Percentiles rank a stretch among this genome's conserved stretches.
phyloP scores from a whole-genome alignment of 768 basidiomycete genomes.

The Boletus speciosus region DNA sequence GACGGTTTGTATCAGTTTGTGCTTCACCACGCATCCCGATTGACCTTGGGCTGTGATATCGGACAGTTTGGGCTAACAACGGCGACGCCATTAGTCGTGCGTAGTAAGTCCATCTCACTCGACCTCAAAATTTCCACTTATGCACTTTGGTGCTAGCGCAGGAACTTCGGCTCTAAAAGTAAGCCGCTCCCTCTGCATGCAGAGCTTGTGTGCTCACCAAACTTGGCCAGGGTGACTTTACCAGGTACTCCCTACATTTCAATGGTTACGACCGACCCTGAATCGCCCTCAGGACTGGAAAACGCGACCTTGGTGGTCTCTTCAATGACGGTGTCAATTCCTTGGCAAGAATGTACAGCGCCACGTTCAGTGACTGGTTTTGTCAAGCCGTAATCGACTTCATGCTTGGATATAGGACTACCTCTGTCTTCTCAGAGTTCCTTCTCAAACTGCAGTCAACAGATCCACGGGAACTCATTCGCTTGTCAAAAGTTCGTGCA shows the following conservation, averaged over 20 bases:
- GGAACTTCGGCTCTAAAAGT: constrained; percentile 97
- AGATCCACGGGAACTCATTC: constrained; percentile 88
- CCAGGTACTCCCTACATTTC: constrained; percentile 47
- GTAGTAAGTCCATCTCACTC: constrained; percentile 51
- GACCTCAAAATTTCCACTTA: background rate
- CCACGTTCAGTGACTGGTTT: constrained; percentile 95
- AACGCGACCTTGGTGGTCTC: constrained; percentile 86
- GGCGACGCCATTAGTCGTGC: constrained; percentile 91
- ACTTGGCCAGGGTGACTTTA: constrained; percentile 71
- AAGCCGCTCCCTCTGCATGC: constrained; percentile 18
- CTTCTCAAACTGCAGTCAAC: constrained; percentile 81
- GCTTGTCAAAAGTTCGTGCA: constrained; percentile 82
- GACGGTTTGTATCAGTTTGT: constrained; percentile 47
- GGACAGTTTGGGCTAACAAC: constrained; percentile 93
- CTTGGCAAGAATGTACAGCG: constrained; percentile 83
- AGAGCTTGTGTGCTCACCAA: constrained; percentile 5
- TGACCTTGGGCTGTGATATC: background rate
- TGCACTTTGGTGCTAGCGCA: constrained; percentile 51
- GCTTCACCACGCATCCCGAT: background rate
- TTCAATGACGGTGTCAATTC: constrained; percentile 97
- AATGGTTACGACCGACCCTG: constrained; percentile 1
- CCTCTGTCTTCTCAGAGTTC: constrained; percentile 92
- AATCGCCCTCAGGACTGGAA: constrained; percentile 70
- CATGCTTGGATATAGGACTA: constrained; percentile 81
- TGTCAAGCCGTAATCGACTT: constrained; percentile 94